Evolutionary conservation across 768 basidiomycete genomes (phyloP).

Genomic region (Cystofilobasidium capitatum): DNA sequence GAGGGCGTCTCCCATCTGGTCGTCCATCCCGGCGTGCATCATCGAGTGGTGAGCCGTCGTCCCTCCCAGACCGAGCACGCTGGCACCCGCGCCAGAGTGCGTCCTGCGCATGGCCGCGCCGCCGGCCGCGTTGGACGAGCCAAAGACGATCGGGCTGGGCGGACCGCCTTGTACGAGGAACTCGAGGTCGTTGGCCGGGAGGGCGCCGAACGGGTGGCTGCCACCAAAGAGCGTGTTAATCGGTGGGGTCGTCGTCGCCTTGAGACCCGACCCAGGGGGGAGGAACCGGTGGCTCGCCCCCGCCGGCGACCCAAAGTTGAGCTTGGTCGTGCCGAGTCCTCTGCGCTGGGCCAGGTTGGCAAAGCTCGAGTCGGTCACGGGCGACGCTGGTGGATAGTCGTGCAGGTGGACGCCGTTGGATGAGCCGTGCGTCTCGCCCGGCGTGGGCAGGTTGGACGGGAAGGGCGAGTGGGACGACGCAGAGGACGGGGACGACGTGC

Average conservation of each 20-base stretch:
- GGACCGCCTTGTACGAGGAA: constrained; percentile 13
- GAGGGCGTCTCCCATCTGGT: neutral
- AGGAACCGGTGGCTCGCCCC: neutral
- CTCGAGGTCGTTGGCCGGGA: constrained; percentile 1
- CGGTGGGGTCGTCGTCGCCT: neutral
- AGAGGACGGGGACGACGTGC: constrained; percentile 18
- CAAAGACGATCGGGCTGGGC: constrained; percentile 4
- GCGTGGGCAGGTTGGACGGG: constrained; percentile 13
- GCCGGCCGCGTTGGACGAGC: neutral
- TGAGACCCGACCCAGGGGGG: neutral
- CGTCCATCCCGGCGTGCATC: too few relatives aligned
- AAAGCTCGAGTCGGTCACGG: neutral
- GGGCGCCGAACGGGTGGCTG: neutral
- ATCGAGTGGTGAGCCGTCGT: too few relatives aligned
- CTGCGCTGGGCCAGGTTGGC: neutral
- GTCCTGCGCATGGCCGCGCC: neutral
- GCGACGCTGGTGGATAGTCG: constrained; percentile 4
- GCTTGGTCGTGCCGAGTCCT: constrained; percentile 2
- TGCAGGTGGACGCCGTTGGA: neutral
- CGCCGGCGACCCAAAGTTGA: neutral
- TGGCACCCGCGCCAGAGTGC: neutral
- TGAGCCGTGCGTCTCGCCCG: neutral
- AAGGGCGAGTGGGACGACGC: constrained; percentile 10
- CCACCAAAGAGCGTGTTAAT: neutral
- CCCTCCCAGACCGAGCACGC: constrained; percentile 2